Evolutionary conservation across 2,329 filamentous ascomycete species (phyloP), one percentile per base, ranked within the genome.

Genomic region (Fusarium sp.): DNA sequence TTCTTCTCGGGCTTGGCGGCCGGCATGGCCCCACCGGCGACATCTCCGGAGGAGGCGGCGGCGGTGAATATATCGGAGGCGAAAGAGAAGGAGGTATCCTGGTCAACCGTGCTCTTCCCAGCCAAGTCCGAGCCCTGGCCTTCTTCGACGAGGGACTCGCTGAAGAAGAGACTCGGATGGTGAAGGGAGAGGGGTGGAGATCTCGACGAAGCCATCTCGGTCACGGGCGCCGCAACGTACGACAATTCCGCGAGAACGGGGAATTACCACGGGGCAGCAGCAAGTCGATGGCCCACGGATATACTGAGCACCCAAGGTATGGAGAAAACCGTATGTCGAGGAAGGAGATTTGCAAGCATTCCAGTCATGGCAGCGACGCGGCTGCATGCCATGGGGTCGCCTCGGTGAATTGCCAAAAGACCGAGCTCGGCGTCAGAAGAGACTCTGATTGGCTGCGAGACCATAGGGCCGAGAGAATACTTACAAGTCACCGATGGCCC

Each of bases 1-100:
- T 82, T 82, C 78, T 81, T 82, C 48, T 77, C 73, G 23, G 71
- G 44, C 55, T 65, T 73, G 51, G 63, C 50, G 28, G 54, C 56
- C 46, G 68, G 58, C 30, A 43, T 46, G 57, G 54, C 54, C 40
- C 46, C 65, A 66, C 61, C 57, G n/a, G 16, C 30, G 7, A 18
- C 27, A 36, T 54, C 46, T 13, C n/a, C 47, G 47, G 47, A 50
- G 12, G n/a, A 16, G 27, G 31, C 43, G 18, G 11, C 16, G 34
- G 27, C 16, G 39, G 37, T 7, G 52, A 36, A 3, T 65, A 51
- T 7, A 27, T 39, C 23, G 47, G 15, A 10, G 23, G 23, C 23
- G 23, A 62, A 43, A 40, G 44, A 44, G 11, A 70, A 41, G 13
- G 52, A 47, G 30, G 50, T 39, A n/a, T 60, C 53, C 23, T 55